phyloP scores from a whole-genome alignment of 2,329 filamentous ascomycete genomes.

The Coniella vitis region DNA sequence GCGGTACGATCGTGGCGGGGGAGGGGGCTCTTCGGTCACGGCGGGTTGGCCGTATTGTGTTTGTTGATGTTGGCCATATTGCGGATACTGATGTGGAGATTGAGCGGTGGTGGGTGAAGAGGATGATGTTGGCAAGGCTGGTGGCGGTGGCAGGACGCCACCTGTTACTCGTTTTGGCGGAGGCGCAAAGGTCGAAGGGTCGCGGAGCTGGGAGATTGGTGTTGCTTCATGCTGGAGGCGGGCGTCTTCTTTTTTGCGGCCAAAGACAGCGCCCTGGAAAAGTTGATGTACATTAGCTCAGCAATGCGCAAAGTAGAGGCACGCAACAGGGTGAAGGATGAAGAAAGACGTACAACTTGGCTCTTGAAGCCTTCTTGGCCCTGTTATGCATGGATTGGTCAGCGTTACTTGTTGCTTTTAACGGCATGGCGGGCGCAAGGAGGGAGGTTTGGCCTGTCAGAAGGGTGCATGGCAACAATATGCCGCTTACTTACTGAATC shows the following conservation, averaged over 20 bases:
- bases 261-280: conserved; percentile 12
- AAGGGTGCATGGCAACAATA: no score
- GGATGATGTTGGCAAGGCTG: conserved; percentile 19
- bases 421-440: not conserved
- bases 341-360: conserved; percentile 36
- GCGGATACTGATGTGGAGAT: conserved; percentile 17
- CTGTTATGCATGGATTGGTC: not conserved
- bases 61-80: conserved; percentile 18
- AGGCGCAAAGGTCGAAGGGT: conserved; percentile 72
- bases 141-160: conserved; percentile 16
- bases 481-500: conserved; percentile 31
- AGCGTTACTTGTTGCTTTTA: not conserved
- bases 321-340: not conserved
- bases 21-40: conserved; percentile 29
- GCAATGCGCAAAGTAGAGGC: not conserved
- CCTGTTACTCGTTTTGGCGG: conserved; percentile 58
- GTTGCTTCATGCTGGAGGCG: conserved; percentile 1
- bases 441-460: no score
- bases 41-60: conserved; percentile 18
- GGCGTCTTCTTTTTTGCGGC: conserved; percentile 6
- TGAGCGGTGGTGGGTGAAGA: conserved; percentile 32
- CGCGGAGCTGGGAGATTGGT: conserved; percentile 52
- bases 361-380: conserved; percentile 28
- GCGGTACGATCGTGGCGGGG: conserved; percentile 59
- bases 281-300: no score